Percentiles rank a stretch among this genome's conserved stretches.
Evolutionary conservation across 148 eudicot genomes (phyloP).

Genomic region (Spergularia marina): DNA sequence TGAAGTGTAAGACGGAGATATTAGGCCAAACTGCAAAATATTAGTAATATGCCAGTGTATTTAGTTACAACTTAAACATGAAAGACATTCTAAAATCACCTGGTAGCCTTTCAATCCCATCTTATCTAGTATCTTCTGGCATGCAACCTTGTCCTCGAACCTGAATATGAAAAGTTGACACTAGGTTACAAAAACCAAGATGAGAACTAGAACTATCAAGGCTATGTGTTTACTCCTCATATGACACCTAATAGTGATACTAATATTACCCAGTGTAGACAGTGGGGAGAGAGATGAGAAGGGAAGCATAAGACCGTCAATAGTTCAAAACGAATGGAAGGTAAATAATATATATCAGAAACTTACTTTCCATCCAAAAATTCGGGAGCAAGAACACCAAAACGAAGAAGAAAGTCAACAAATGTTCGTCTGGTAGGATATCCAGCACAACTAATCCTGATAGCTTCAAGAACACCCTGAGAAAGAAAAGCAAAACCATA

Average conservation of each 20-base stretch:
- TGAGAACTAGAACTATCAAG: background rate
- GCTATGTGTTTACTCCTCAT: conserved; percentile 4
- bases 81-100: conserved; percentile 41
- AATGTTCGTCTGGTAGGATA: conserved; percentile 98
- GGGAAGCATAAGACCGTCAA: background rate
- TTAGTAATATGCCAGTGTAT: background rate
- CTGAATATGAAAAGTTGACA: conserved; percentile 35
- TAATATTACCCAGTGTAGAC: background rate
- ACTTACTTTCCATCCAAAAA: conserved; percentile 84
- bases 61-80: background rate
- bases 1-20: background rate
- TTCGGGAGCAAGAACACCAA: conserved; percentile 98
- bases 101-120: conserved; percentile 95
- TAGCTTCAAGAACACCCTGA: conserved; percentile 99
- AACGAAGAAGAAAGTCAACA: conserved; percentile 86
- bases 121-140: conserved; percentile 87
- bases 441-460: conserved; percentile 99
- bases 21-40: background rate
- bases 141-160: conserved; percentile 76
- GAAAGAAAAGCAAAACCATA: conserved; percentile 15
- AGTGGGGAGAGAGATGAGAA: background rate
- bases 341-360: background rate
- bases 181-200: conserved; percentile 4
- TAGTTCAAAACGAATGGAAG: background rate
- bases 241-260: background rate